Percentiles rank a stretch among this genome's conserved stretches.
Conservation (phyloP, 2,329 filamentous ascomycete species). For the Escovopsis weberi region DNA sequence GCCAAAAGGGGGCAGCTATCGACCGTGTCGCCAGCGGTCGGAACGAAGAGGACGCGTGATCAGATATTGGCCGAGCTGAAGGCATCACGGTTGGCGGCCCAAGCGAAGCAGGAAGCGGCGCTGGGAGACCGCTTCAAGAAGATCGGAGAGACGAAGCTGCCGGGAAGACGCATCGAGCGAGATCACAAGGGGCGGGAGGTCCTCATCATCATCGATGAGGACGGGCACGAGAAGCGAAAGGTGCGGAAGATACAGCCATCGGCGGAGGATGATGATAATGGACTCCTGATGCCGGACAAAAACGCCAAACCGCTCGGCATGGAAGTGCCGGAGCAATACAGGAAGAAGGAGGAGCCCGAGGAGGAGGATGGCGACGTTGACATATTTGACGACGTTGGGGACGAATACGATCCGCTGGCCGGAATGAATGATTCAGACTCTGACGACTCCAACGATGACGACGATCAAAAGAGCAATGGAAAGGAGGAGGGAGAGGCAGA, state of each 20-base stretch:
- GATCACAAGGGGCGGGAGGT: constrained; percentile 49
- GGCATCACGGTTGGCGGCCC: constrained; percentile 45
- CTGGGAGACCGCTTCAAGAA: constrained; percentile 50
- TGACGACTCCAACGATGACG: constrained; percentile 26
- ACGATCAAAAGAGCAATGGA: too few species aligned
- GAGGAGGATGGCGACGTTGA: constrained; percentile 42
- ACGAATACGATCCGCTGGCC: constrained; percentile 54
- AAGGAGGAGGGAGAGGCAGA: constrained; percentile 17
- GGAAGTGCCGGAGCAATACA: constrained; percentile 48
- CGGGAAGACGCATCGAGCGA: constrained; percentile 43
- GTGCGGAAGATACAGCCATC: constrained; percentile 36
- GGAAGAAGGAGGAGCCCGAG: constrained; percentile 30
- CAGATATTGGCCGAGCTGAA: constrained; percentile 56
- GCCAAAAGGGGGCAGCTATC: constrained; percentile 47
- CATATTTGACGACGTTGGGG: constrained; percentile 52
- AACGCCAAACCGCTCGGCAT: constrained; percentile 45
- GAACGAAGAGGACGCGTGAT: constrained; percentile 48
- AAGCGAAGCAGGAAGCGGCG: constrained; percentile 34
- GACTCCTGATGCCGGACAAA: constrained; percentile 39
- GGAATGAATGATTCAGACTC: constrained; percentile 34
- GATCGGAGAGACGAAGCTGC: constrained; percentile 40
- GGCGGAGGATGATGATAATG: constrained; percentile 19
- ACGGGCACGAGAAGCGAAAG: constrained; percentile 52
- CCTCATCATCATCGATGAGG: constrained; percentile 49
- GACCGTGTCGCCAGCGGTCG: constrained; percentile 30